These are phyloP conservation scores for Penicillium argentinense DNA, from an alignment of 495 filamentous ascomycete species.

Conservation along the genomic window DNA sequence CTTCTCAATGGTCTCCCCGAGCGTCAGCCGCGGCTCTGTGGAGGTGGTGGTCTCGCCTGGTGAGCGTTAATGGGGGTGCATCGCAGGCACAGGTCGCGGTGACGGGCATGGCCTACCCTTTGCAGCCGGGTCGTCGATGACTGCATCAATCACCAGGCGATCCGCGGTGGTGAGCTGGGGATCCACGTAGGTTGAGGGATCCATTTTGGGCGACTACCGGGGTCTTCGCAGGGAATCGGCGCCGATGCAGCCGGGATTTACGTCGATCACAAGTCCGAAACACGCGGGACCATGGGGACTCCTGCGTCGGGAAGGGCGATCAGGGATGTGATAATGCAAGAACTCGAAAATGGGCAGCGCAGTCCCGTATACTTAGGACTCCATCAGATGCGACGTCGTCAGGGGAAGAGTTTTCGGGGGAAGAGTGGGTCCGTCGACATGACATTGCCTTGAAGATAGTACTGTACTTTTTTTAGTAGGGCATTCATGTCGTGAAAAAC, in stretches of 20 bases:
- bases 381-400: slow-evolving; percentile 11
- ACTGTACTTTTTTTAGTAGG: too few species aligned
- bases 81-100: too few species aligned
- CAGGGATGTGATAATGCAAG: not conserved
- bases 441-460: too few species aligned
- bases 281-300: slow-evolving; percentile 1
- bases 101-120: slow-evolving; percentile 17
- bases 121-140: slow-evolving; percentile 33
- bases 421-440: slow-evolving; percentile 9
- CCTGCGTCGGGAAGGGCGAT: not conserved
- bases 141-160: slow-evolving; percentile 47
- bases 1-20: slow-evolving; percentile 30
- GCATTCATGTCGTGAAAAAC: too few species aligned
- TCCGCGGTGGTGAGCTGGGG: slow-evolving; percentile 52
- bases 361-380: slow-evolving; percentile 5
- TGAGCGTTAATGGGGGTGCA: not conserved
- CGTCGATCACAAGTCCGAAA: slow-evolving; percentile 3
- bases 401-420: slow-evolving; percentile 22
- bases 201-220: slow-evolving; percentile 23
- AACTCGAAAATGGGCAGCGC: slow-evolving; percentile 1
- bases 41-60: slow-evolving; percentile 19
- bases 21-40: slow-evolving; percentile 17
- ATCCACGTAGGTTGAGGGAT: slow-evolving; percentile 41
- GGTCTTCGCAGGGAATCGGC: too few species aligned
- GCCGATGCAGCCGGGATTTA: not conserved